Percentiles rank a stretch among this genome's conserved stretches.
phyloP scores from a whole-genome alignment of 257 asterid species.

The Nicotiana benthamiana region DNA sequence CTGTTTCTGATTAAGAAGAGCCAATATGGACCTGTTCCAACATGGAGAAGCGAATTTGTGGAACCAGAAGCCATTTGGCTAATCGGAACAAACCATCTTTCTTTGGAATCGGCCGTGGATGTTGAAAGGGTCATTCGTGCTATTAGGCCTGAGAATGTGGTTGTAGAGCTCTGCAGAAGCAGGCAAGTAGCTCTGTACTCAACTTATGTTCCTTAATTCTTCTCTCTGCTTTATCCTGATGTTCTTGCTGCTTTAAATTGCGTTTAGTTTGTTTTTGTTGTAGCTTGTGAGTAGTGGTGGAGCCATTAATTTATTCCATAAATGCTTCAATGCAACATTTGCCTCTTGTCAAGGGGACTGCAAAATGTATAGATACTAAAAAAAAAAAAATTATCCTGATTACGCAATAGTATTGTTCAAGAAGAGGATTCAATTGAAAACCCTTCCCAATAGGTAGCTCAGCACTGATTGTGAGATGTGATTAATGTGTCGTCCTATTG shows the following conservation, averaged over 20 bases:
- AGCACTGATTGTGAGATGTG: too few relatives aligned
- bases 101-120: constrained; percentile 42
- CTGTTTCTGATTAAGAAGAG: constrained; percentile 46
- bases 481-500: too few relatives aligned
- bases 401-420: too few relatives aligned
- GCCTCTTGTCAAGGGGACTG: too few relatives aligned
- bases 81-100: constrained; percentile 70
- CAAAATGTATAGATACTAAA: too few relatives aligned
- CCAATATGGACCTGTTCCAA: constrained; percentile 76
- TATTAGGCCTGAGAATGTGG: constrained; percentile 71
- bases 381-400: too few relatives aligned
- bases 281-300: too few relatives aligned
- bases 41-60: constrained; percentile 72
- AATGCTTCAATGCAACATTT: too few relatives aligned
- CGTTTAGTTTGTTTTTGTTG: too few relatives aligned
- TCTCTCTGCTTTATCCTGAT: neutral
- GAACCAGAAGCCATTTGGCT: constrained; percentile 87
- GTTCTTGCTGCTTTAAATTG: neutral
- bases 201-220: neutral
- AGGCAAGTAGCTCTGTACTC: constrained; percentile 45
- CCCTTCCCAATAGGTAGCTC: too few relatives aligned
- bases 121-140: constrained; percentile 69
- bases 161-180: constrained; percentile 94
- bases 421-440: too few relatives aligned
- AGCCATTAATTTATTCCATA: too few relatives aligned